Evolutionary conservation across 2,329 filamentous ascomycete species (phyloP), one percentile per base, ranked within the genome.

Genomic region (Aspergillus cejpii): DNA sequence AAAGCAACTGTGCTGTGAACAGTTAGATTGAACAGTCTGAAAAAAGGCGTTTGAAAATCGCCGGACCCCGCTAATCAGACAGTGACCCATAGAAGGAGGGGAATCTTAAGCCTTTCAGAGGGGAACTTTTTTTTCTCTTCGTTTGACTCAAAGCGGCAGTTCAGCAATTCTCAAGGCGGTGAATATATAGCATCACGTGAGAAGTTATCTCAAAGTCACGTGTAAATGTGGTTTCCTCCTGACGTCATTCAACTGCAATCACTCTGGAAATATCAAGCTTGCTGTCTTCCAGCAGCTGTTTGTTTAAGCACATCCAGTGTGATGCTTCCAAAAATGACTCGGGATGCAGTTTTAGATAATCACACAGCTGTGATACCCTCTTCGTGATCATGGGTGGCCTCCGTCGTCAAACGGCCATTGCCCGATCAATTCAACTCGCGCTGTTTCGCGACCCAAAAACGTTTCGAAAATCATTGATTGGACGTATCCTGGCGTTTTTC

Each of bases 401-500:
- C 7, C 52, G 44, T 23, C 59, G 57, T 15, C 56, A 59, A 29
- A 41, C 42, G 12, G 57, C 59, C 15, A 44, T 64, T 14, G 53
- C 53, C 27, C 59, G 58, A 23, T 64, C 64, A 4, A 63, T 66
- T 19, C 60, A 63, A 34, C 47, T 49, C 3, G 63, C 59, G 2
- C 38, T 66, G 5, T 47, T 58, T 19, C 57, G 55, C 20, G 57
- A 66, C 21, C 59, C 59, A 5, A 49, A 55, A 5, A n/a, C 44
- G 5, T 58, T 55, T 24, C 57, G 52, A 29, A 59, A 56, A 33
- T 56, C 54, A 47, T 54, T 70, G 0, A 59, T 79, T 15, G 64
- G 66, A 17, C 68, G 70, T 33, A 64, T 79, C 33, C 51, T 78
- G 19, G 64, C 72, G 15, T 76, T 82, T 53, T 81, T 82, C 59